Evolutionary conservation across 129 eudicot species (phyloP).

Genomic region (Pseudognaphalium luteoalbum): DNA sequence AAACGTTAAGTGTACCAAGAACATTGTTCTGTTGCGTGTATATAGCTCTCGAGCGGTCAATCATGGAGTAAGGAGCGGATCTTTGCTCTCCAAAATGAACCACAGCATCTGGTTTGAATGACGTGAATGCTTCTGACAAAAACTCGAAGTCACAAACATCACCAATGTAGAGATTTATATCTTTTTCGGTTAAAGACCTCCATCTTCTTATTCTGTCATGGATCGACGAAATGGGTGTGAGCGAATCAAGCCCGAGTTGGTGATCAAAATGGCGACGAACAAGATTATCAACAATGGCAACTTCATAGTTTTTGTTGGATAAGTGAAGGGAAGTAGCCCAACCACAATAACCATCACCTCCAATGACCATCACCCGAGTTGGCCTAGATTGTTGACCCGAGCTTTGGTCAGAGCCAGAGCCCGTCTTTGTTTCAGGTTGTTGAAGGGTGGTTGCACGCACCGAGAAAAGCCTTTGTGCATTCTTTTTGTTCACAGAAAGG

Average conservation of each 20-base stretch:
- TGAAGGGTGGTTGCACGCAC: constrained; percentile 61
- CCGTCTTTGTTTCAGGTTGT: constrained; percentile 51
- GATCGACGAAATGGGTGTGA: constrained; percentile 88
- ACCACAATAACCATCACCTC: constrained; percentile 99
- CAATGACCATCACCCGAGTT: constrained; percentile 87
- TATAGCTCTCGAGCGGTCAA: constrained; percentile 89
- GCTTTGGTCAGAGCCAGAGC: constrained; percentile 36
- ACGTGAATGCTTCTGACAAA: constrained; percentile 75
- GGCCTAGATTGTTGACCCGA: constrained; percentile 42
- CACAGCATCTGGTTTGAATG: constrained; percentile 88
- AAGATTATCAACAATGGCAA: constrained; percentile 92
- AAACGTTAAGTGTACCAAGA: constrained; percentile 90
- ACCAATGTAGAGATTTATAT: constrained; percentile 70
- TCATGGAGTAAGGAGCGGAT: constrained; percentile 99
- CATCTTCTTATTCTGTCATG: constrained; percentile 66
- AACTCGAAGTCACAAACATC: constrained; percentile 94
- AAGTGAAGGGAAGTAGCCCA: constrained; percentile 98
- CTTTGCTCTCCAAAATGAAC: constrained; percentile 98
- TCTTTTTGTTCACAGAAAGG: constrained; percentile 33
- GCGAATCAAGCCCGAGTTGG: constrained; percentile 94
- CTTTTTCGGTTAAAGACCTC: constrained; percentile 77
- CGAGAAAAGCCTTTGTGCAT: constrained; percentile 32
- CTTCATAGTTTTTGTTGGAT: constrained; percentile 85
- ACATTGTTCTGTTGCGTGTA: constrained; percentile 94
- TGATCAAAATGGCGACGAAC: constrained; percentile 92